Evolutionary conservation across 441 rosid species (phyloP).

Genomic region (Brassica balearica): DNA sequence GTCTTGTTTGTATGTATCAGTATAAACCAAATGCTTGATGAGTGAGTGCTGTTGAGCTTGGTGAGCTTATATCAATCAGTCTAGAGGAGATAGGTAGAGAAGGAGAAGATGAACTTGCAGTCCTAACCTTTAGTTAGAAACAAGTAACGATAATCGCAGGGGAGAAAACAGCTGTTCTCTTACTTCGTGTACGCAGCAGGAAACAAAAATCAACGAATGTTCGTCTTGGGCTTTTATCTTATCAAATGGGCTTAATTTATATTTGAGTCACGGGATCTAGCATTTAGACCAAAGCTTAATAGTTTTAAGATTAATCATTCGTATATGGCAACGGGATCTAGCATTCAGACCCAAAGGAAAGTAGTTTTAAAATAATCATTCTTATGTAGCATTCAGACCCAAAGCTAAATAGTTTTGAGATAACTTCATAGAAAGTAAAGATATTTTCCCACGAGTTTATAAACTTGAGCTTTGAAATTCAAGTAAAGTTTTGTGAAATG

Average conservation of each 20-base stretch:
- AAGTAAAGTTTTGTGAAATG: background rate
- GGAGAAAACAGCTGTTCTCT: background rate
- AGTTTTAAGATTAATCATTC: background rate
- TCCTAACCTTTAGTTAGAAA: constrained; percentile 18
- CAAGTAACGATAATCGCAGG: constrained; percentile 19
- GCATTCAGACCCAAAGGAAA: background rate
- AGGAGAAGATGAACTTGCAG: constrained; percentile 7
- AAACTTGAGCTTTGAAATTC: background rate
- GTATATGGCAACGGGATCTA: background rate
- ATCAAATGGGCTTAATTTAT: background rate
- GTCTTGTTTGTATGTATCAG: background rate
- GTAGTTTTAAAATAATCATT: background rate
- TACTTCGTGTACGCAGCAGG: background rate
- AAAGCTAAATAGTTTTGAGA: background rate
- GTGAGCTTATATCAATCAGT: constrained; percentile 86
- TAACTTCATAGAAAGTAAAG: background rate
- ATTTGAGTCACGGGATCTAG: background rate
- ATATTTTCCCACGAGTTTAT: background rate
- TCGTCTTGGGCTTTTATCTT: constrained; percentile 1
- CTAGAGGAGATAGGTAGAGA: constrained; percentile 4
- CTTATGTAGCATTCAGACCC: background rate
- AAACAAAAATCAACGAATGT: background rate
- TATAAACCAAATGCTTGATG: constrained; percentile 58
- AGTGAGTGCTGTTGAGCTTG: constrained; percentile 92
- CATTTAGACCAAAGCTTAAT: background rate